Evolutionary conservation across 768 basidiomycete genomes (phyloP), one percentile per base, ranked within the genome.

Genomic region (Lactifluus volemus): DNA sequence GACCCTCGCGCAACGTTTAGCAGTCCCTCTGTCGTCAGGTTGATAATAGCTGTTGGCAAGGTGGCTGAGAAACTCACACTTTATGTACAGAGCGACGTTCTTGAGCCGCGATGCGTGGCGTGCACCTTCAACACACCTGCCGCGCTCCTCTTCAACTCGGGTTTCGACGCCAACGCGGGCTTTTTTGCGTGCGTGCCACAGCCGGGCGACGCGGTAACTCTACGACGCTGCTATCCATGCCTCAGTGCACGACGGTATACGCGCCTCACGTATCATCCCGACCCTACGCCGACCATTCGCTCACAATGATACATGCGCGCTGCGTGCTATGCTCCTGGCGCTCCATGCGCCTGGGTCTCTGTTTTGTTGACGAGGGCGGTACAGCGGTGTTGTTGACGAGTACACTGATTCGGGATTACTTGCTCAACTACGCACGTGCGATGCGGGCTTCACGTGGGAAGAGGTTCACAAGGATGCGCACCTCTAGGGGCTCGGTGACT

Each of bases 401-500:
- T 15, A 77, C 80, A 1, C 75, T 90, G 10, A 79, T 96, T 49
- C 84, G 87, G 11, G 83, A 89, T 64, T 97, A 93, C 72, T 76
- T 98, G 21, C 73, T 97, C 65, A 98, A 98, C 70, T 98, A 95
- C 72, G 93, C 93, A 0, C 81, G 95, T 30, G 97, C 4, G 92
- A 99, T 67, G 97, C 85, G 2, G 97, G 97, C 9, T 97, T 97
- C 74, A 93, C 91, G 0, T 99, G 97, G 97, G 85, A 97, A 70
- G 97, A 99, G 74, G 88, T 99, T 0, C 94, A 94, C 77, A 99
- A 99, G 71, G 95, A 96, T 66, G 96, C 97, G 0, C 89, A 98
- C 70, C 79, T 98, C 42, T 99, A 92, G 93, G 94, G 95, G 71
- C 98, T 96, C 71, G 96, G n/a, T n/a, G n/a, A n/a, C n/a, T n/a